These are phyloP conservation scores for Inga leiocalycina DNA, from an alignment of 306 rosid species.

Conservation along the genomic window DNA sequence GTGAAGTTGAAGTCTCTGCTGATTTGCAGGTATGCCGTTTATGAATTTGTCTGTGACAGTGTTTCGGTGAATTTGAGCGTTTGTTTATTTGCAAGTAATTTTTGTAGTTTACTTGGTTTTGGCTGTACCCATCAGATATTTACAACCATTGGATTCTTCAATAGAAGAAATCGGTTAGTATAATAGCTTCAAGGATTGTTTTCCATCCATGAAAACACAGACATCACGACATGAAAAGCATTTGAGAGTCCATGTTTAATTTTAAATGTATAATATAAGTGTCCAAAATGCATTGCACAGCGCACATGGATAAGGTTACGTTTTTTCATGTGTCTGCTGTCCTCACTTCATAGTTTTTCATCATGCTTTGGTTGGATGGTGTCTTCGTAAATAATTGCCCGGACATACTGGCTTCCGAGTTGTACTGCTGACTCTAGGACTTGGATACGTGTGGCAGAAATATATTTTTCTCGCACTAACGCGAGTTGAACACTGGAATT, in stretches of 20 bases:
- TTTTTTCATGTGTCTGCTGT: neutral
- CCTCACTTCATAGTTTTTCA: neutral
- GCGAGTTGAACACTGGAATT: neutral
- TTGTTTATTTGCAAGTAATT: neutral
- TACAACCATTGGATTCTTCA: neutral
- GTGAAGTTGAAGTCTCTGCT: constrained; percentile 78
- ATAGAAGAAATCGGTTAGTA: neutral
- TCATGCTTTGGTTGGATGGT: neutral
- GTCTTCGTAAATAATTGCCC: neutral
- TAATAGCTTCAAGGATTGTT: neutral
- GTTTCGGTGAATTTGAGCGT: neutral
- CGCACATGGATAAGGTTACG: neutral
- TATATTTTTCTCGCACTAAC: neutral
- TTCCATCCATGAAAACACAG: neutral
- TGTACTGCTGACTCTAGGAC: neutral
- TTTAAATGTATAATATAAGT: neutral
- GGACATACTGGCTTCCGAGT: neutral
- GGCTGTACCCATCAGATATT: neutral
- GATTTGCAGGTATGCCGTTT: constrained; percentile 75
- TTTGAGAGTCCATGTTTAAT: neutral
- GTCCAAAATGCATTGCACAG: neutral
- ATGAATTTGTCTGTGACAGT: neutral
- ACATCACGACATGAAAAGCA: neutral
- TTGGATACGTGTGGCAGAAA: neutral
- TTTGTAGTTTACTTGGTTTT: neutral